Evolutionary conservation across 2,329 filamentous ascomycete genomes (phyloP), one percentile per base, ranked within the genome.

Genomic region (Claviceps spartinae): DNA sequence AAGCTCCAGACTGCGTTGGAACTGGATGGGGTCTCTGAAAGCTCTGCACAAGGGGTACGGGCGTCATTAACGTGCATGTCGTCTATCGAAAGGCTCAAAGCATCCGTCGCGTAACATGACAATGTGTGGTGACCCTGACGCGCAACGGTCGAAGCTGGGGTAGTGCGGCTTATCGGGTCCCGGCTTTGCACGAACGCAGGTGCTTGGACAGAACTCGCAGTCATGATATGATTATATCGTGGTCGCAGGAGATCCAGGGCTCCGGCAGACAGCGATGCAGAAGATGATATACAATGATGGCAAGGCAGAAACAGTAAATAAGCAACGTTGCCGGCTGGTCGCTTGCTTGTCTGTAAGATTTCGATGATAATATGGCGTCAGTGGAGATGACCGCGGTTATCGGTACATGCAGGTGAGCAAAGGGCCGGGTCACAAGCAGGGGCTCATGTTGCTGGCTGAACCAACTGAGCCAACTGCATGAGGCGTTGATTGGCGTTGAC

Each of bases 11-110:
- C 70, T 3, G 72, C 72, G 49, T 70, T 63, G 14, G 75, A 77
- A 54, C 74, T 76, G 56, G 71, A 71, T 11, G 76, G 75, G 0
- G 76, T 78, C 52, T 73, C 65, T 49, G 64, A 59, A 44, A 65
- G 62, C 48, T 65, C 60, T 40, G 55, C 49, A 40, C 61, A 52
- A 13, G 65, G 62, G 4, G 62, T 67, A 22, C 62, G 54, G 4
- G 62, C 61, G 34, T 65, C 64, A 50, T 63, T 54, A 7, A 61
- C 61, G 30, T 64, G 63, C 50, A 59, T 61, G 11, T 63, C 58
- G 55, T 58, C 58, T 51, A 69, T 69, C 52, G 73, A 72, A 52
- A 74, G 68, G 54, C 11, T n/a, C 68, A 67, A 36, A 71, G 68
- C 49, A 71, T 66, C 66, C 51, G 67, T 52, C 43, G 69, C 63